A percentile compares a stretch with the other conserved stretches of the same genome.
These are phyloP conservation scores for Prunus padus DNA, from an alignment of 306 rosid genomes.

Conservation along the genomic window DNA sequence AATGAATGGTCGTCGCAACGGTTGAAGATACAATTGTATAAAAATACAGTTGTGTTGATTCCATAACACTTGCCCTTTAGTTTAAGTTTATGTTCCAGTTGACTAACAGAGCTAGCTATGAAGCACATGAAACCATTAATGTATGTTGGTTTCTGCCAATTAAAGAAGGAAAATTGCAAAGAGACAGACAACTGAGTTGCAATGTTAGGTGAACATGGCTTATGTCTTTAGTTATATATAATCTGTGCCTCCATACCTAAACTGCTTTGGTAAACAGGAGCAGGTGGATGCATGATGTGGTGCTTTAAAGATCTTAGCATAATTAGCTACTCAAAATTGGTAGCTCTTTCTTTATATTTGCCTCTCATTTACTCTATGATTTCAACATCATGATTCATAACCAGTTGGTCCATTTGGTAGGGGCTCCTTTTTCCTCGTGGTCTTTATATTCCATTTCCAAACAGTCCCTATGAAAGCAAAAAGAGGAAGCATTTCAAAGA, in stretches of 20 bases:
- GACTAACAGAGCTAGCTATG: too few species aligned
- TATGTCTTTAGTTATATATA: too few species aligned
- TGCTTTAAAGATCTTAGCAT: constrained; percentile 5
- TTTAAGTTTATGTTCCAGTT: too few species aligned
- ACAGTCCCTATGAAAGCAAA: too few species aligned
- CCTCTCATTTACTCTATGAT: constrained; percentile 1
- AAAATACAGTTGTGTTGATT: not conserved
- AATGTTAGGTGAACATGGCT: too few species aligned
- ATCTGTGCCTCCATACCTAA: not conserved
- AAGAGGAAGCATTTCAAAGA: too few species aligned
- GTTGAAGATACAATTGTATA: not conserved
- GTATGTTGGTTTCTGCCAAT: not conserved
- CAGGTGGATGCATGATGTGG: constrained; percentile 1
- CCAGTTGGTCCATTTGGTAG: not conserved
- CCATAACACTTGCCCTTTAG: too few species aligned
- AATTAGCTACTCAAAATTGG: constrained; percentile 14
- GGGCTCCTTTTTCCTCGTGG: not conserved
- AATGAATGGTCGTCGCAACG: not conserved
- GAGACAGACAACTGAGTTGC: too few species aligned
- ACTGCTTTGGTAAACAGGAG: not conserved
- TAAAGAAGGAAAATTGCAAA: too few species aligned
- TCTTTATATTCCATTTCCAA: not conserved
- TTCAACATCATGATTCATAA: constrained; percentile 12
- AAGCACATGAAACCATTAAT: not conserved
- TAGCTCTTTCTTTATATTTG: not conserved